Evolutionary conservation across 2,329 filamentous ascomycete genomes (phyloP), one percentile per base, ranked within the genome.

Genomic region (Cylindrodendrum hubeiense): DNA sequence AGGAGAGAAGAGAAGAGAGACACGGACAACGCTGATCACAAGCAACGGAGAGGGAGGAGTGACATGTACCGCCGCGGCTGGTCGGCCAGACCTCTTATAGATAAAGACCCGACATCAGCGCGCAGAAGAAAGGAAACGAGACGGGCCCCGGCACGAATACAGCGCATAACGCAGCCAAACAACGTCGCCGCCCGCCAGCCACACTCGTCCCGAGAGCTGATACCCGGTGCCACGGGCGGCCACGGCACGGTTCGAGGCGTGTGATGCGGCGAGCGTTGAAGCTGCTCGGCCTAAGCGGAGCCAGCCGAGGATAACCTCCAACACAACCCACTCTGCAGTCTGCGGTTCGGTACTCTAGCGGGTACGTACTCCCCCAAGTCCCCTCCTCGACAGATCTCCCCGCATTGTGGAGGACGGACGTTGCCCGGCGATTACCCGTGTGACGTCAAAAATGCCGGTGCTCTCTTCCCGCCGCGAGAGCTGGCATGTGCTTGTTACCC

Each of bases 361-460:
- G 61, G 56, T 60, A 64, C 55, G 39, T 53, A 53, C 41, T 22
- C 10, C 12, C 15, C 13, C 39, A 39, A 53, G n/a, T n/a, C n/a
- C n/a, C n/a, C n/a, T n/a, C n/a, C n/a, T n/a, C n/a, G n/a, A n/a
- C n/a, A n/a, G n/a, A n/a, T 41, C 60, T 37, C 5, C n/a, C 5
- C 28, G 30, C 43, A 17, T n/a, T 21, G 26, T 59, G 62, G 47
- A 60, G 49, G 57, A 43, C 26, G 15, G 12, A 28, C n/a, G 58
- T 28, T 26, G 34, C 13, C 73, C 73, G 73, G 60, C 26, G 71
- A 70, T 75, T 75, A 74, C 41, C 73, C 73, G 72, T 1, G 56
- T 75, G 73, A 74, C 72, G 73, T 74, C 71, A 71, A 69, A 41
- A 24, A 59, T 43, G 28, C 52, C 54, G 43, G 19, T 49, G 30